A percentile compares a stretch with the other conserved stretches of the same genome.
Evolutionary conservation across 805 yeast genomes (phyloP).

Genomic region (Barnettozyma vustinii): DNA sequence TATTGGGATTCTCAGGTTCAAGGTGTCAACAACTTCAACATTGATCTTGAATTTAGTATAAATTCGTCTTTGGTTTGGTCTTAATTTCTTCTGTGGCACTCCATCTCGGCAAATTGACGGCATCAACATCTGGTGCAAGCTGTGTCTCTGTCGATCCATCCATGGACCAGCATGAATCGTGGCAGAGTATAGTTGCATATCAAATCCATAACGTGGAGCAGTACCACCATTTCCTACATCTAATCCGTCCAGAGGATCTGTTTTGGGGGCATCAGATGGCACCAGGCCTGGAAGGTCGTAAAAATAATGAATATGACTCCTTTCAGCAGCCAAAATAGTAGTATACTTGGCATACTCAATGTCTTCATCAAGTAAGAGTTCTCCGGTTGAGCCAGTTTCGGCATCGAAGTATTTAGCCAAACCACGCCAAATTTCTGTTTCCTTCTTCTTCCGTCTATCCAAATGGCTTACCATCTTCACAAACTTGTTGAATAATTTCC

Average conservation of each 20-base stretch:
- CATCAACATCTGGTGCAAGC: conserved; percentile 57
- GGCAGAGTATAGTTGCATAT: conserved; percentile 51
- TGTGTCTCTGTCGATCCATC: conserved; percentile 81
- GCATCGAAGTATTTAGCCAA: conserved; percentile 58
- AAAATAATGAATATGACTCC: conserved; percentile 50
- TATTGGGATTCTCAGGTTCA: conserved; percentile 70
- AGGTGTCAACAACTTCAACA: conserved; percentile 58
- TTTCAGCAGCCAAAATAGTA: conserved; percentile 56
- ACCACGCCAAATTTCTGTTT: conserved; percentile 61
- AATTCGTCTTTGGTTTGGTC: conserved; percentile 48
- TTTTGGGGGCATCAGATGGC: conserved; percentile 33
- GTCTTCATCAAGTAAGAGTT: conserved; percentile 35
- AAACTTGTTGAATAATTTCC: conserved; percentile 19
- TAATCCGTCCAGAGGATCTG: conserved; percentile 35
- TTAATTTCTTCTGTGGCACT: conserved; percentile 33
- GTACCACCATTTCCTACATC: conserved; percentile 56
- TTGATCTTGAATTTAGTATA: conserved; percentile 51
- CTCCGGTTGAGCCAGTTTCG: conserved; percentile 29
- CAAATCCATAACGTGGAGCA: conserved; percentile 58
- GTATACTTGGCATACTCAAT: conserved; percentile 80
- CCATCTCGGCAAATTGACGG: conserved; percentile 64
- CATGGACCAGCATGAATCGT: conserved; percentile 89
- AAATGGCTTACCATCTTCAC: background rate
- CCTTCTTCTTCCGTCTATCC: background rate
- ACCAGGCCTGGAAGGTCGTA: conserved; percentile 70